Conservation (phyloP, 345 rosid genomes). For the Gossypium turneri region DNA sequence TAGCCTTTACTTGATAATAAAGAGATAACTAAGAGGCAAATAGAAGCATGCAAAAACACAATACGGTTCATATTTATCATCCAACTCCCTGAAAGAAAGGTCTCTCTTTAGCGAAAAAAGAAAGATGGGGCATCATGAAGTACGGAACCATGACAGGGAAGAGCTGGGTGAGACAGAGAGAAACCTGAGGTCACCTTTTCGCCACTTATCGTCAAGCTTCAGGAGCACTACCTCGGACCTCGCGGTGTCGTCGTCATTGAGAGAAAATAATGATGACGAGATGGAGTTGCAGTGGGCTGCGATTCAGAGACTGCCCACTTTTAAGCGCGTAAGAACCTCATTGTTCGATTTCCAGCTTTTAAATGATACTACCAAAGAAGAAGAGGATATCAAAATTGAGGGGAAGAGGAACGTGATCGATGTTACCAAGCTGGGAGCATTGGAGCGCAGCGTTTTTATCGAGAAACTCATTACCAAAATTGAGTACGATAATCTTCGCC, state of each 20-base stretch:
- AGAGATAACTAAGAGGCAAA: neutral
- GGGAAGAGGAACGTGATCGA: constrained; percentile 19
- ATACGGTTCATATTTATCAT: neutral
- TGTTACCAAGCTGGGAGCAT: constrained; percentile 33
- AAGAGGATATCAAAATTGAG: neutral
- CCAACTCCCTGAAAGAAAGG: neutral
- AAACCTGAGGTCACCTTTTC: neutral
- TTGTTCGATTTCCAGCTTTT: constrained; percentile 15
- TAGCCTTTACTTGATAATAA: neutral
- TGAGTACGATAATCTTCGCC: constrained; percentile 36
- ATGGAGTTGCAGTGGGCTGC: constrained; percentile 40
- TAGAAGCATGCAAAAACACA: neutral
- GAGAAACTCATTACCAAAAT: constrained; percentile 33
- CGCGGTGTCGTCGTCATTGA: neutral
- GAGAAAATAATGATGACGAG: constrained; percentile 20
- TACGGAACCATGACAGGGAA: neutral
- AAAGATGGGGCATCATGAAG: neutral
- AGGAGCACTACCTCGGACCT: neutral
- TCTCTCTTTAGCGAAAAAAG: neutral
- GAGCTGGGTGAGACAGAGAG: neutral
- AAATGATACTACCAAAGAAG: neutral
- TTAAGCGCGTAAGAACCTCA: constrained; percentile 18
- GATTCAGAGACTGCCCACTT: constrained; percentile 37
- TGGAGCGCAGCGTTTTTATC: constrained; percentile 30
- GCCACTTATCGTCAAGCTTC: neutral